Base-by-base conservation (phyloP, 805 yeast species). In the Metschnikowia corniflorae region DNA sequence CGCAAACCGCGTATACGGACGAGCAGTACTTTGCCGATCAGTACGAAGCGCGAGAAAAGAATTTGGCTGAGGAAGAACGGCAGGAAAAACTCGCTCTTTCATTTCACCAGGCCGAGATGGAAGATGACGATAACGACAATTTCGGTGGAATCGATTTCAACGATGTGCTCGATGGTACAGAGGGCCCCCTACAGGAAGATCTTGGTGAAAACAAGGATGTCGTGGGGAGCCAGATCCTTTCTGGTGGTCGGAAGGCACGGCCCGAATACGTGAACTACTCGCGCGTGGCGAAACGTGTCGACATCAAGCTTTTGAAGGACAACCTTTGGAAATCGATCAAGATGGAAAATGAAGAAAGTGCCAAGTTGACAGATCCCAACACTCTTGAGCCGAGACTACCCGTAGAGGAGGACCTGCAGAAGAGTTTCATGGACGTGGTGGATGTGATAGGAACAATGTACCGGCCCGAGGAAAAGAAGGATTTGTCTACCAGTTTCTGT, bases 401-500 rank as follows among this genome's bases (percentile, higher is more conserved):
- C 51, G 53, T 12, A 7, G 28, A 17, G 14, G 35, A 26, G 16
- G 23, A 10, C 55, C 60, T 26, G 69, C 67, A 35, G 52, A 63
- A 41, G 65, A 65, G 25, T 65, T 68, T 68, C 42, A 64, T 59
- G 1, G 50, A 60, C 7, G 64, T 82, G 23, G 75, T 80, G 4
- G 58, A 58, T 3, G 71, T 70, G 18, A 68, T 82, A 16, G 66
- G 65, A 14, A 58, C 60, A 7, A 65, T 68, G 54, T 87, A 88
- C 54, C 67, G 75, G 0, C 59, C 65, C 7, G 78, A 75, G 31
- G 73, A 78, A 31, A 64, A 70, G 47, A 72, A 71, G 33, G 95
- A 87, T 35, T 60, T 88, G 6, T 82, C 94, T 1, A 86, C 95
- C 1, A 82, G 94, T 59, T 84, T 84, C 57, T 84, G 86, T 52